Conservation (phyloP, 805 yeast species). For the Ogataea zsoltii region DNA sequence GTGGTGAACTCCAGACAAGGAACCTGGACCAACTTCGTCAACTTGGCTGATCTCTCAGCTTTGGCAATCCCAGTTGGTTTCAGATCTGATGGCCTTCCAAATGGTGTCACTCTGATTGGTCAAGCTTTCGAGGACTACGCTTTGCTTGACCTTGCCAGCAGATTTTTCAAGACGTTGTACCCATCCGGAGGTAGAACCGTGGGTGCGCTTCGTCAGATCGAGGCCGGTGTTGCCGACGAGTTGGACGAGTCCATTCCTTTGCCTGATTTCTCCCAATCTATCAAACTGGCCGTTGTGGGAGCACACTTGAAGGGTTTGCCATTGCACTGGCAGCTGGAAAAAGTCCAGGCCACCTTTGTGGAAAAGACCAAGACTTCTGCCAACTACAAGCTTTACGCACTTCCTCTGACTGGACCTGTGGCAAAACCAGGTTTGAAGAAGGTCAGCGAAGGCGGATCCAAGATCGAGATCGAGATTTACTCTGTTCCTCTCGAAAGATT, state of each 20-base stretch:
- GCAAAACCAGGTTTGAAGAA: conserved; percentile 89
- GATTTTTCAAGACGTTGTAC: conserved; percentile 55
- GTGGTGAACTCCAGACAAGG: conserved; percentile 88
- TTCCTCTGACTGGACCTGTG: conserved; percentile 79
- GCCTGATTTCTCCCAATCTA: conserved; percentile 40
- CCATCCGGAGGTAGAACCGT: conserved; percentile 50
- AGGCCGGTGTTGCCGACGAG: conserved; percentile 42
- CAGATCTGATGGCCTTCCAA: conserved; percentile 83
- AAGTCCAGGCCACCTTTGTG: conserved; percentile 73
- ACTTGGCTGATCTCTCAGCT: conserved; percentile 90
- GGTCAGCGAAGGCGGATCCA: conserved; percentile 53
- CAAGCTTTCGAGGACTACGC: conserved; percentile 87
- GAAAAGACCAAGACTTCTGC: conserved; percentile 68
- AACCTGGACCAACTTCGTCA: conserved; percentile 97
- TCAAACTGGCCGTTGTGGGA: conserved; percentile 91
- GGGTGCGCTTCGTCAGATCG: conserved; percentile 42
- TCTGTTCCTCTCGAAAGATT: conserved; percentile 75
- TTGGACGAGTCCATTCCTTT: conserved; percentile 47
- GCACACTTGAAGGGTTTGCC: conserved; percentile 90
- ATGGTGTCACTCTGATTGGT: conserved; percentile 85
- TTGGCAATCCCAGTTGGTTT: conserved; percentile 91
- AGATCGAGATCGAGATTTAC: conserved; percentile 79
- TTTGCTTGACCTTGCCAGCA: conserved; percentile 75
- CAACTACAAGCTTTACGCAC: conserved; percentile 75
- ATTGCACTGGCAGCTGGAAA: conserved; percentile 89